These are phyloP conservation scores for Mucor racemosus DNA, from an alignment of 371 early-diverging fungal species.

Conservation along the genomic window DNA sequence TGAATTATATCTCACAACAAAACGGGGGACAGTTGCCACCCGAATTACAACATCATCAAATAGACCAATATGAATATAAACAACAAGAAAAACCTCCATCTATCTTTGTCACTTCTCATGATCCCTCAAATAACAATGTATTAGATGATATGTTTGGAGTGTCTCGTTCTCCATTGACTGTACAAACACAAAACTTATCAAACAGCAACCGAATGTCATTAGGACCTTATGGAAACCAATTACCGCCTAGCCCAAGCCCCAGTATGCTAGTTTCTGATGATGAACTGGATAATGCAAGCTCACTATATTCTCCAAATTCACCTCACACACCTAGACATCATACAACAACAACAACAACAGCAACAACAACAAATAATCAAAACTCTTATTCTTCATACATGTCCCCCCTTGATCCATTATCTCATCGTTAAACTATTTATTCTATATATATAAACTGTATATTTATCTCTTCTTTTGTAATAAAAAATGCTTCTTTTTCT, in stretches of 20 bases:
- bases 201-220: constrained; percentile 16
- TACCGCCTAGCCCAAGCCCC: constrained; percentile 42
- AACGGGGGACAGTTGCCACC: constrained; percentile 48
- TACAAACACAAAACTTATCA: constrained; percentile 32
- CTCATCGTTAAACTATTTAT: constrained; percentile 17
- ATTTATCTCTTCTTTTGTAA: constrained; percentile 1
- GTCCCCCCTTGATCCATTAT: constrained; percentile 21
- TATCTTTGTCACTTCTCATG: constrained; percentile 67
- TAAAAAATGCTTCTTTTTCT: not conserved
- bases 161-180: constrained; percentile 28
- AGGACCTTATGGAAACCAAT: constrained; percentile 24
- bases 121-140: constrained; percentile 22
- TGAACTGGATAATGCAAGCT: constrained; percentile 31
- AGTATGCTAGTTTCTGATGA: constrained; percentile 39
- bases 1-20: constrained; percentile 59
- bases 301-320: constrained; percentile 34
- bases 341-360: not conserved
- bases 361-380: not conserved
- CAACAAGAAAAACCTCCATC: constrained; percentile 54
- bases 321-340: constrained; percentile 37
- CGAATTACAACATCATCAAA: constrained; percentile 42
- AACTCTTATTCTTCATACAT: constrained; percentile 14
- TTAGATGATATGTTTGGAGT: constrained; percentile 25
- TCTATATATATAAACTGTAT: not conserved
- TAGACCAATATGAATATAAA: constrained; percentile 14